Evolutionary conservation across 345 rosid genomes (phyloP).

Genomic region (Heritiera littoralis): DNA sequence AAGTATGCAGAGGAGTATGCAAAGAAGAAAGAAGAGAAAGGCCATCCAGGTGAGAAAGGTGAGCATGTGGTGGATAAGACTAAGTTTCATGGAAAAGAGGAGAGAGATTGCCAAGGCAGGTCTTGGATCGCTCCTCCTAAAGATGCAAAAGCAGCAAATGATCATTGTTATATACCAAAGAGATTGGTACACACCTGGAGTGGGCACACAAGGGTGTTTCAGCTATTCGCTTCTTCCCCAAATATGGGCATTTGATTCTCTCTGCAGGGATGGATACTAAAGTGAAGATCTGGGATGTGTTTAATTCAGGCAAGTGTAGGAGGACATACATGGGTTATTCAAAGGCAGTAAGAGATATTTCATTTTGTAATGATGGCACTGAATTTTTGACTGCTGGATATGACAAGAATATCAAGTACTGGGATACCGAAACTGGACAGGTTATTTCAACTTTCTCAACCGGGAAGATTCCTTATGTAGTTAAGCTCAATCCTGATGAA

Average conservation of each 20-base stretch:
- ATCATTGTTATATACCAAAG: conserved; percentile 88
- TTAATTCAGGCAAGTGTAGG: conserved; percentile 96
- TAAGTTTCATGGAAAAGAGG: conserved; percentile 95
- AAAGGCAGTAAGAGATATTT: conserved; percentile 92
- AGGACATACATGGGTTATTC: conserved; percentile 98
- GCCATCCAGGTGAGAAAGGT: conserved; percentile 60
- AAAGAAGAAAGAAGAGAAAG: conserved; percentile 89
- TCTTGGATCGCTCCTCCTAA: conserved; percentile 95
- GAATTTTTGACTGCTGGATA: conserved; percentile 93
- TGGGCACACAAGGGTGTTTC: conserved; percentile 84
- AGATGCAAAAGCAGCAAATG: conserved; percentile 87
- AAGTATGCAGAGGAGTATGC: conserved; percentile 95
- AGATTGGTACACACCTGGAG: conserved; percentile 86
- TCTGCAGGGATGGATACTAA: conserved; percentile 97
- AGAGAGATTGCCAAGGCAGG: conserved; percentile 91
- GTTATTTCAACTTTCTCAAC: conserved; percentile 90
- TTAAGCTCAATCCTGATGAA: conserved; percentile 88
- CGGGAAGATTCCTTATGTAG: conserved; percentile 90
- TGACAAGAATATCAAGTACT: conserved; percentile 94
- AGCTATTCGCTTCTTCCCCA: conserved; percentile 93
- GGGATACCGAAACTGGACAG: conserved; percentile 98
- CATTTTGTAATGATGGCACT: conserved; percentile 89
- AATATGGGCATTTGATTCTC: conserved; percentile 89
- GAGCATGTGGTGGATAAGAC: conserved; percentile 80
- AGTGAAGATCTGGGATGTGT: conserved; percentile 99